Base-by-base conservation (phyloP, 2,329 filamentous ascomycete genomes). In the Daldinia sp. region DNA sequence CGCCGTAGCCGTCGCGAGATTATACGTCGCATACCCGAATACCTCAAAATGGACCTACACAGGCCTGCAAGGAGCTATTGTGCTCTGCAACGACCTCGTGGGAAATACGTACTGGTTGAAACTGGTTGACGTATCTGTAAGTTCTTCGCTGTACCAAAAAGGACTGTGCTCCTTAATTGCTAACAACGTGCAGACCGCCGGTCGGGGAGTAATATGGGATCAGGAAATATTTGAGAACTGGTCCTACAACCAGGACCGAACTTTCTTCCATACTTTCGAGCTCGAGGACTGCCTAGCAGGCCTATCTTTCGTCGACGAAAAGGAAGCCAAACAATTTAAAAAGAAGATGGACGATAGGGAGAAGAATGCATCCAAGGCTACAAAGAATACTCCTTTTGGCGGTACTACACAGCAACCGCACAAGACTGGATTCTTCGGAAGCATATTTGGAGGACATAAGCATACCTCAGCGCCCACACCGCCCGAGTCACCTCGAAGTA, bases 51-150 rank as follows among this genome's bases (percentile, higher is more conserved):
- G 96, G 96, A 95, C 90, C 30, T 97, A 95, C 79, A 97, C 95
- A 0, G 96, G 95, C 13, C 82, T 98, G 51, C 96, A 98, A 80
- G 96, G 96, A 60, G 96, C 96, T 57, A 88, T 90, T 39, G 95
- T 98, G 60, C 88, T 99, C 71, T 92, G 93, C 73, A 97, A 98
- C 80, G 96, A 99, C 79, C 83, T 97, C 42, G 94, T 98, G 30
- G 96, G 96, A 72, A 92, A 97, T 80, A 98, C 96, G 0, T 97
- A 94, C 82, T 99, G 95, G 93, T 84, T 99, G 74, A 99, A 99
- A 85, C 85, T 99, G 82, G 96, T 99, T 58, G 96, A 99, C 80
- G 90, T 99, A 63, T 98, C 94, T 79, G 94, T 97, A 86, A 78
- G 91, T 60, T 60, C 30, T 42, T 50, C 37, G 48, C 44, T 65